Base-by-base conservation (phyloP, 495 filamentous ascomycete genomes). In the Neurospora sp. region DNA sequence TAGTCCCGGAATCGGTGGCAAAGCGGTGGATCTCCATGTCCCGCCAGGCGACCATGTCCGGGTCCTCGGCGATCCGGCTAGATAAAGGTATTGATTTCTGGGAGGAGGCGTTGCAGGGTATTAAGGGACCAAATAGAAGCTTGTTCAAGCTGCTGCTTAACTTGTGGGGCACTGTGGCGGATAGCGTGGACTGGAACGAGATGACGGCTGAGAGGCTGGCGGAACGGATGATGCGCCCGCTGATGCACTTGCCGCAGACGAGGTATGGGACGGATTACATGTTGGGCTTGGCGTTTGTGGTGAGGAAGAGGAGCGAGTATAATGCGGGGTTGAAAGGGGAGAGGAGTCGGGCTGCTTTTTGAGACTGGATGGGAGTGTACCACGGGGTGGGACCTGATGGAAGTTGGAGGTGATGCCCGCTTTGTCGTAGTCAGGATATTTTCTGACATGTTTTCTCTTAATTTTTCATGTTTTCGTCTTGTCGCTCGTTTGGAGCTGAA, bases 81-180 rank as follows among this genome's bases (percentile, higher is more conserved):
- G 84, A 85, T 69, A 79, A 82, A 72, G 83, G 82, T 21, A 81
- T 85, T 24, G 83, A 85, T 59, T 85, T 85, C 59, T 85, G 84
- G 84, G 84, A 85, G 75, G 84, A 85, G 75, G 81, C 84, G 31
- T 72, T 85, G 7, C 77, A 76, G 43, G 83, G 82, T 1, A 77
- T 85, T 4, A 78, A 77, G 39, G 83, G 84, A 1, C 79, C 79
- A 3, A 74, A 77, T 37, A 79, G 83, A 45, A 76, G 76, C 34
- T 71, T 84, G 39, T 82, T 85, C 76, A 85, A 84, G 75, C 54
- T 85, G 73, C 73, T 85, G 71, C 77, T 85, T 36, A 82, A 81
- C 37, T 72, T 84, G 21, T 85, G 84, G 84, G 84, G 82, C 0
- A 82, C 84, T 37, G 76, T 85, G 36, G 80, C 82, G 5, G 75